These are phyloP conservation scores for Exidia glandulosa DNA, from an alignment of 768 basidiomycete species.

Conservation along the genomic window DNA sequence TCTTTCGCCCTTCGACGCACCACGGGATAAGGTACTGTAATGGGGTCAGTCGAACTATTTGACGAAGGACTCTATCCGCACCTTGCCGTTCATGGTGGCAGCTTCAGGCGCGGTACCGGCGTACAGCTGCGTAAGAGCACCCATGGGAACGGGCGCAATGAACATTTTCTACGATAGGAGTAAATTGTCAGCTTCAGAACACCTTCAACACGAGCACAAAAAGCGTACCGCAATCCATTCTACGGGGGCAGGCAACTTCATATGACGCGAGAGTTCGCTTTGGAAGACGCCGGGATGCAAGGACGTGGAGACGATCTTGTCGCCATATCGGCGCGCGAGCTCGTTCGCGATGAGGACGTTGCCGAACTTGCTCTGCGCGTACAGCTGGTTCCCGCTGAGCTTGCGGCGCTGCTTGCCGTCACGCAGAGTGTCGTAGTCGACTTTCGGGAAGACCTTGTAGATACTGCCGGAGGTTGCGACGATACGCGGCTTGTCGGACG, in stretches of 20 bases:
- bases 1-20: slow-evolving; percentile 27
- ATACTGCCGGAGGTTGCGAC: slow-evolving; percentile 22
- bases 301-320: slow-evolving; percentile 29
- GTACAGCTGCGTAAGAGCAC: slow-evolving; percentile 29
- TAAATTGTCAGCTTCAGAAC: not conserved
- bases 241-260: too few relatives aligned
- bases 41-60: not conserved
- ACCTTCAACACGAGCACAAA: not conserved
- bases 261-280: slow-evolving; percentile 14
- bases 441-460: not conserved
- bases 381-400: not conserved
- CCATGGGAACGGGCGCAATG: slow-evolving; percentile 20
- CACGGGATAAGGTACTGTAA: slow-evolving; percentile 36
- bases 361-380: slow-evolving; percentile 8
- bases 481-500: slow-evolving; percentile 28
- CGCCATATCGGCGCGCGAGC: slow-evolving; percentile 28
- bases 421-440: not conserved
- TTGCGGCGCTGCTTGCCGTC: not conserved
- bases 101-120: slow-evolving; percentile 26
- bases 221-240: too few relatives aligned
- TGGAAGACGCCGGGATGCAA: slow-evolving; percentile 34
- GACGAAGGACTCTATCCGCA: slow-evolving; percentile 5
- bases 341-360: slow-evolving; percentile 28
- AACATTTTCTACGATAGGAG: slow-evolving; percentile 11
- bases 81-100: slow-evolving; percentile 23